These are phyloP conservation scores for Umbelopsis isabellina DNA, from an alignment of 192 early-diverging fungal species.

Conservation along the genomic window DNA sequence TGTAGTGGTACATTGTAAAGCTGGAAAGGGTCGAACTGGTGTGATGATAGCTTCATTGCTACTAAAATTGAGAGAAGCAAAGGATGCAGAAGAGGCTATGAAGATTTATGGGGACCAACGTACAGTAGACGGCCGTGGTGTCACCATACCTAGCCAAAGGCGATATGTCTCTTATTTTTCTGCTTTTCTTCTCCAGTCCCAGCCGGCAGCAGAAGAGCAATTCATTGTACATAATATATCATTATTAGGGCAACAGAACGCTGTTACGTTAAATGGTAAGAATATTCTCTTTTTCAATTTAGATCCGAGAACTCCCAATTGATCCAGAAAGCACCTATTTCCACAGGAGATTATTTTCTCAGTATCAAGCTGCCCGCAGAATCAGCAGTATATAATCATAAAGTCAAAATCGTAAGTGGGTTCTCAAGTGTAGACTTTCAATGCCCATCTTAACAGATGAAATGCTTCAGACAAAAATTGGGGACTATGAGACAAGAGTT, in stretches of 20 bases:
- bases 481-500: too few species aligned
- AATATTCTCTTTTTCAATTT: not conserved
- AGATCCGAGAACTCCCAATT: too few species aligned
- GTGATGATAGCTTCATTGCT: constrained; percentile 56
- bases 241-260: not conserved
- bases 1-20: constrained; percentile 65
- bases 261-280: not conserved
- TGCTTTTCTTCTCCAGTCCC: not conserved
- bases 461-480: too few species aligned
- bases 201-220: not conserved
- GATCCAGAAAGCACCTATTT: too few species aligned
- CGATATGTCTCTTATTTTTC: constrained; percentile 61
- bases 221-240: not conserved
- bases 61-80: constrained; percentile 40
- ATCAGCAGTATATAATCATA: too few species aligned
- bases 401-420: too few species aligned
- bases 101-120: constrained; percentile 49
- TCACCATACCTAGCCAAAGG: constrained; percentile 62
- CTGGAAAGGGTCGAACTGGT: constrained; percentile 69
- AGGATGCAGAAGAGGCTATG: constrained; percentile 45
- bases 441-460: too few species aligned
- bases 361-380: too few species aligned
- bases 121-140: constrained; percentile 51
- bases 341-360: too few species aligned
- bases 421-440: too few species aligned